A percentile compares a stretch with the other conserved stretches of the same genome.
phyloP scores from a whole-genome alignment of 371 early-diverging fungal species.

The Circinella minor region DNA sequence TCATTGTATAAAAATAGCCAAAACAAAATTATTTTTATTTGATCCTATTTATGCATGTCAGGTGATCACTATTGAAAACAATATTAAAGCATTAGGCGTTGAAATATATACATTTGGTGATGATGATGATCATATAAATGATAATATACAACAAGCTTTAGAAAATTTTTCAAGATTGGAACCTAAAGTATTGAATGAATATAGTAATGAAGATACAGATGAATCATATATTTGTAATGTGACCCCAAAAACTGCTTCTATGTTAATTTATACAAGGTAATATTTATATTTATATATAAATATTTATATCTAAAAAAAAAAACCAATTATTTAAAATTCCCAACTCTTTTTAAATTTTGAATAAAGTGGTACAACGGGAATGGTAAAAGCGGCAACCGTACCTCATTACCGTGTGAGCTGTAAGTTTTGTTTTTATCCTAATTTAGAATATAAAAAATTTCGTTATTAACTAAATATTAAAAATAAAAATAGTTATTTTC shows the following conservation, averaged over 20 bases:
- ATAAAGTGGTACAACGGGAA: constrained; percentile 25
- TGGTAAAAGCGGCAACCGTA: constrained; percentile 19
- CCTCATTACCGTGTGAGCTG: constrained; percentile 14
- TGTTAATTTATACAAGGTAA: constrained; percentile 47
- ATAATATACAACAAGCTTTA: too few relatives aligned
- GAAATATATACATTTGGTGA: constrained; percentile 32
- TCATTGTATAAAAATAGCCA: constrained; percentile 36
- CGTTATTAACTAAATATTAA: not conserved
- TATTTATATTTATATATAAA: too few relatives aligned
- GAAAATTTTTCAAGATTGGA: constrained; percentile 9
- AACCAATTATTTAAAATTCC: not conserved
- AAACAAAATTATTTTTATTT: constrained; percentile 31
- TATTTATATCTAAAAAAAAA: not conserved
- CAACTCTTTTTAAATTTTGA: too few relatives aligned
- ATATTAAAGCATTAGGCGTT: constrained; percentile 11
- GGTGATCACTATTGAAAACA: constrained; percentile 19
- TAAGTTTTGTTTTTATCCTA: not conserved
- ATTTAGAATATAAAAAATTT: not conserved
- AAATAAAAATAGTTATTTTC: constrained; percentile 3
- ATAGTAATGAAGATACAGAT: constrained; percentile 21
- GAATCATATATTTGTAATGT: constrained; percentile 27
- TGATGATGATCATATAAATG: constrained; percentile 5
- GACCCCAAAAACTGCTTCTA: constrained; percentile 30
- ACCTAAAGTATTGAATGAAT: not conserved
- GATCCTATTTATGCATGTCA: constrained; percentile 28